Conservation (phyloP, 768 basidiomycete genomes). For the Leccinum sublutescens region DNA sequence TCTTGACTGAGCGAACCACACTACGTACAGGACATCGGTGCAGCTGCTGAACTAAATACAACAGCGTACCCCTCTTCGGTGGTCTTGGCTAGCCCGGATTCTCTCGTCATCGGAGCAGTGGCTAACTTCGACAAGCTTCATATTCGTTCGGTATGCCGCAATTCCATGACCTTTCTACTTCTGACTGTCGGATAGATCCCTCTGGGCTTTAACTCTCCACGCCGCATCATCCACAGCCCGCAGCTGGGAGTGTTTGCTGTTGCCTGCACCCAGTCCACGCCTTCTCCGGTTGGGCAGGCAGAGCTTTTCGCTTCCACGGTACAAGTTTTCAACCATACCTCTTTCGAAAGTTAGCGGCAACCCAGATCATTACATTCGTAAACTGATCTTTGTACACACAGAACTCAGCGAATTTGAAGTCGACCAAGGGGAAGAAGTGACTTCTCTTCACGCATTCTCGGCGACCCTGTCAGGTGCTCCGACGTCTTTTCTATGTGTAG, state of each 20-base stretch:
- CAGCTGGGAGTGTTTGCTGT: conserved; percentile 61
- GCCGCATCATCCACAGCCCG: conserved; percentile 60
- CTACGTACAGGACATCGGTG: conserved; percentile 46
- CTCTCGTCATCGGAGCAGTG: conserved; percentile 65
- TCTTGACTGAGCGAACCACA: conserved; percentile 2
- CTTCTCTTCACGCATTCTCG: conserved; percentile 43
- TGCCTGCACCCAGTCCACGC: conserved; percentile 52
- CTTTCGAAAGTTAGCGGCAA: conserved; percentile 57
- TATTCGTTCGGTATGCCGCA: conserved; percentile 61
- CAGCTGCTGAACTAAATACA: conserved; percentile 51
- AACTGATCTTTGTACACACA: conserved; percentile 10
- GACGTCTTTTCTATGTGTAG: conserved; percentile 48
- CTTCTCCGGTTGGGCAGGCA: conserved; percentile 51
- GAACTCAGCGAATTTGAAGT: conserved; percentile 32
- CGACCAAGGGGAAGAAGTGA: conserved; percentile 59
- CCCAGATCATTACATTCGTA: not conserved
- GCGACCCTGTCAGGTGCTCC: conserved; percentile 28
- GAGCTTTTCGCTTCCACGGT: conserved; percentile 54
- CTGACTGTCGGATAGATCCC: conserved; percentile 47
- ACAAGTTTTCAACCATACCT: conserved; percentile 61
- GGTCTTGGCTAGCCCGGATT: conserved; percentile 52
- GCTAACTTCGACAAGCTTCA: conserved; percentile 75
- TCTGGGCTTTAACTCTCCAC: conserved; percentile 71
- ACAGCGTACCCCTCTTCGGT: conserved; percentile 49
- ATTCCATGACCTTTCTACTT: not conserved